Base-by-base conservation (phyloP, 371 early-diverging fungal genomes). In the Rhizopus microsporus region DNA sequence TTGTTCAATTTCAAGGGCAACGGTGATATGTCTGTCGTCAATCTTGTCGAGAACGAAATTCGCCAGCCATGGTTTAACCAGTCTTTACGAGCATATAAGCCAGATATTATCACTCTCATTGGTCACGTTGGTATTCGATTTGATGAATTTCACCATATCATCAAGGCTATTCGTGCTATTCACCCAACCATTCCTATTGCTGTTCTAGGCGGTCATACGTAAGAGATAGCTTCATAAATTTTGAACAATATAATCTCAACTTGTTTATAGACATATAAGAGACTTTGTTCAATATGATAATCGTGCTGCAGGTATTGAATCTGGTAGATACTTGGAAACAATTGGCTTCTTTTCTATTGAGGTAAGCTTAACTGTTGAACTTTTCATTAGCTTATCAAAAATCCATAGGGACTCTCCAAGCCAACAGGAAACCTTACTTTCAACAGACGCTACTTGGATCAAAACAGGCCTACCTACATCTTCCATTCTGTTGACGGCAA, bases 281-380 rank as follows among this genome's bases (percentile, higher is more conserved):
- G 86, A 86, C 49, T 82, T 79, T 63, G 68, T 56, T 29, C 50
- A 61, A 43, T 82, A 75, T 44, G 86, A 83, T 63, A 53, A 51
- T 7, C 77, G 80, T 62, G 81, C 80, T 9, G 81, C 71, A 57
- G 86, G 80, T 37, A 66, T 86, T 34, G 73, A 80, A 40, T 71
- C 78, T 31, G 86, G 86, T 39, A 74, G 81, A 8, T 84, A 78
- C 70, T 59, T 86, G 65, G 84, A 86, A 43, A 81, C 86, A 13
- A 43, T 86, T 49, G 86, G 82, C 3, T 84, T 78, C 64, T 67
- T 83, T 63, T 86, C 86, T 15, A 61, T 78, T 10, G 62, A 72
- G 40, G 75, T 67, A 65, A 65, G 62, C 34, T 16, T 31, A 15
- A 7, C 8, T 7, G 33, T n/a, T 51, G 1, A 30, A 12, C 9